Evolutionary conservation across 1,284 basidiomycete genomes (phyloP).

Genomic region (Violaceomyces palustris): DNA sequence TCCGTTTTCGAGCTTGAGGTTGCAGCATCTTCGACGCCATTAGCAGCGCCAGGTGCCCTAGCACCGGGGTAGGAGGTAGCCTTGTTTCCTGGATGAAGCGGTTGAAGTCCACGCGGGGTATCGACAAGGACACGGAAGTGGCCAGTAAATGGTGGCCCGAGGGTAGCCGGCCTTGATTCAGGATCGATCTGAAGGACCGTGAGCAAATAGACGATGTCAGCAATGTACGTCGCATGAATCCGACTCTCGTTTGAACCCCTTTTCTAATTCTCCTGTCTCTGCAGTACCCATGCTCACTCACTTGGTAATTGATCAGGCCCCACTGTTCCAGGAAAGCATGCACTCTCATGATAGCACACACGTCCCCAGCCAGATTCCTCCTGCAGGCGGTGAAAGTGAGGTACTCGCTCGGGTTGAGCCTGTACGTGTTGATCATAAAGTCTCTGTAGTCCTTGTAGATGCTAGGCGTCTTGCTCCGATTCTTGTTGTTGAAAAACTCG

Average conservation of each 20-base stretch:
- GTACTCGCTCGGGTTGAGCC: slow-evolving; percentile 89
- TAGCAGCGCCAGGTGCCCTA: not conserved
- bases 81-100: slow-evolving; percentile 84
- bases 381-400: slow-evolving; percentile 95
- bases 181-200: slow-evolving; percentile 99
- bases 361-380: slow-evolving; percentile 92
- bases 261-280: too few relatives aligned
- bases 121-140: slow-evolving; percentile 97
- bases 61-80: slow-evolving; percentile 15
- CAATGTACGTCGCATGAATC: too few relatives aligned
- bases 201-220: too few relatives aligned
- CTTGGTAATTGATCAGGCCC: slow-evolving; percentile 98
- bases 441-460: slow-evolving; percentile 99
- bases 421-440: slow-evolving; percentile 99
- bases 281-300: too few relatives aligned
- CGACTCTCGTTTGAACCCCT: too few relatives aligned
- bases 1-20: slow-evolving; percentile 65
- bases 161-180: slow-evolving; percentile 84
- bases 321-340: slow-evolving; percentile 98
- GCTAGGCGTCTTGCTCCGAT: slow-evolving; percentile 78
- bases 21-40: slow-evolving; percentile 59
- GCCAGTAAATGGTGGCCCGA: slow-evolving; percentile 95
- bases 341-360: slow-evolving; percentile 97
- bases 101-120: slow-evolving; percentile 90
- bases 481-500: slow-evolving; percentile 96